Percentiles rank a stretch among this genome's conserved stretches.
These are phyloP conservation scores for Rhododendron vialii DNA, from an alignment of 148 eudicot genomes.

Conservation along the genomic window DNA sequence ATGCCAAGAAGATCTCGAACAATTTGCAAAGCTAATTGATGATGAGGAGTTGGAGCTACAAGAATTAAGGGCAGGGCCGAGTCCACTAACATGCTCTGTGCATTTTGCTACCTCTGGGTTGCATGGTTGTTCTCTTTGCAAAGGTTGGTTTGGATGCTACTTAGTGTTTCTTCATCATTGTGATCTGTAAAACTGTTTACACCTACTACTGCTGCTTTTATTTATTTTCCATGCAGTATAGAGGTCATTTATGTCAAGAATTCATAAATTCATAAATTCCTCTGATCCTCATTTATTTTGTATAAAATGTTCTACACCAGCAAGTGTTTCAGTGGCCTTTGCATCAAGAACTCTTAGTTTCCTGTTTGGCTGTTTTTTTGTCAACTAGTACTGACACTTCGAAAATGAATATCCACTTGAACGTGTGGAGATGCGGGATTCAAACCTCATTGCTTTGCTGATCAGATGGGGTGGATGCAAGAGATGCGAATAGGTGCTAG, in stretches of 20 bases:
- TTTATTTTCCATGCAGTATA: background rate
- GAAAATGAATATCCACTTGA: background rate
- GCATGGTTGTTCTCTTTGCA: constrained; percentile 85
- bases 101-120: constrained; percentile 60
- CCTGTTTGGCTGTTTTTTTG: background rate
- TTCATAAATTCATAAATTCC: background rate
- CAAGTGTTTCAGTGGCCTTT: background rate
- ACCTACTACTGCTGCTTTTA: background rate
- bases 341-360: background rate
- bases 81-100: constrained; percentile 60
- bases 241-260: background rate
- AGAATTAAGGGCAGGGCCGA: constrained; percentile 68
- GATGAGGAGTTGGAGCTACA: constrained; percentile 94
- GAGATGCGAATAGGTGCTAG: background rate
- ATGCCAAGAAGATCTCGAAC: constrained; percentile 38
- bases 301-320: no score
- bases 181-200: background rate
- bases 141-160: constrained; percentile 45
- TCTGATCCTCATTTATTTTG: background rate
- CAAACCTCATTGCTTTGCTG: background rate
- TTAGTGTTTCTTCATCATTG: background rate
- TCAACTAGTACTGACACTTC: no score
- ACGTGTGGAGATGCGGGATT: background rate
- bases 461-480: background rate
- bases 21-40: constrained; percentile 48